These are phyloP conservation scores for Cladosporium sp. DNA, from an alignment of 2,329 filamentous ascomycete genomes.

Conservation along the genomic window DNA sequence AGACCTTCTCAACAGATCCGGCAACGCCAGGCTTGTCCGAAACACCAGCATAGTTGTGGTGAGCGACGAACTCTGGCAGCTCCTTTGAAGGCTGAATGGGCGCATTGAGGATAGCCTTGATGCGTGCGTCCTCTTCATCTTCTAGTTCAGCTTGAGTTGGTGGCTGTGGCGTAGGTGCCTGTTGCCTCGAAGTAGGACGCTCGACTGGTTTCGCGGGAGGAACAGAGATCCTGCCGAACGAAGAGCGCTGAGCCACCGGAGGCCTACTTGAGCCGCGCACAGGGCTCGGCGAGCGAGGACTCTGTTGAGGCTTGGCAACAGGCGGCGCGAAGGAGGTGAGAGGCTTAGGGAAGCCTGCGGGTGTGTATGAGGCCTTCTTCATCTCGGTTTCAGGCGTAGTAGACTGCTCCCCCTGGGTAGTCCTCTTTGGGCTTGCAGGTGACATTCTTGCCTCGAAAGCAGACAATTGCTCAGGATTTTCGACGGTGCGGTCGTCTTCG, in stretches of 20 bases:
- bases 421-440: conserved; percentile 29
- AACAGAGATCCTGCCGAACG: conserved; percentile 33
- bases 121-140: conserved; percentile 70
- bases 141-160: conserved; percentile 53
- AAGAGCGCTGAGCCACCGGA: conserved; percentile 16
- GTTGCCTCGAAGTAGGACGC: conserved; percentile 36
- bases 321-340: conserved; percentile 44
- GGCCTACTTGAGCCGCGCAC: conserved; percentile 56
- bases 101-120: conserved; percentile 64
- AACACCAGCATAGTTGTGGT: conserved; percentile 48
- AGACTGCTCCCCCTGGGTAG: conserved; percentile 21
- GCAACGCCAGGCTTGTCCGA: conserved; percentile 46
- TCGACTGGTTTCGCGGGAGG: conserved; percentile 38
- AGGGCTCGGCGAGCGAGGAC: conserved; percentile 73
- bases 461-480: conserved; percentile 28
- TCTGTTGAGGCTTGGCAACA: conserved; percentile 41
- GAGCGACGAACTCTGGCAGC: conserved; percentile 68
- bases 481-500: conserved; percentile 49
- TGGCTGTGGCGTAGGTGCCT: conserved; percentile 34
- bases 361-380: conserved; percentile 37
- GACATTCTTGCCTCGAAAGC: conserved; percentile 32
- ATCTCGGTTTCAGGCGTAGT: conserved; percentile 31
- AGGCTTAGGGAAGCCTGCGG: conserved; percentile 46
- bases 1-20: conserved; percentile 57
- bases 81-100: conserved; percentile 62